Conservation (phyloP, 208 protist species). For the Crithidia sp. region DNA sequence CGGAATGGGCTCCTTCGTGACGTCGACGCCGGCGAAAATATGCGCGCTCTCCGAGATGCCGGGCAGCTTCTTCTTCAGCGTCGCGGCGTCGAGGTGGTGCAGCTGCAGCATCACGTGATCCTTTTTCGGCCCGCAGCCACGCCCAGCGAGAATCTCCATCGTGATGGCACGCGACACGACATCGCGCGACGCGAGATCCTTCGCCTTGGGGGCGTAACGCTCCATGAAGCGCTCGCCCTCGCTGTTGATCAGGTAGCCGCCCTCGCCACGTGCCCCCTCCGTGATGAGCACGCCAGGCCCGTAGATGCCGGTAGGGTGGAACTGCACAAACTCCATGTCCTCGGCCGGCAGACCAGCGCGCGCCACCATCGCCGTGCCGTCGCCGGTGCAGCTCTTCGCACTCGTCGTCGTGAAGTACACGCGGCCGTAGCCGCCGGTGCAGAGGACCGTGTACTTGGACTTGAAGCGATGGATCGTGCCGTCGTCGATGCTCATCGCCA, state of each 20-base stretch:
- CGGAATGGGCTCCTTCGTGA: constrained; percentile 99
- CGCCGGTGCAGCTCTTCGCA: constrained; percentile 99
- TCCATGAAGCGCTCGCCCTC: constrained; percentile 99
- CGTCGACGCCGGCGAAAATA: constrained; percentile 99
- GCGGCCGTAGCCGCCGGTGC: constrained; percentile 98
- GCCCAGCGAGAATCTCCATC: constrained; percentile 97
- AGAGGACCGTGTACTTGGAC: constrained; percentile 97
- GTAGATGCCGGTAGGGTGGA: constrained; percentile 99
- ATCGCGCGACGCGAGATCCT: constrained; percentile 99
- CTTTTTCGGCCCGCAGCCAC: constrained; percentile 94
- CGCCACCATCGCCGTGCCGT: constrained; percentile 98
- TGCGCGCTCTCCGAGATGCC: constrained; percentile 99
- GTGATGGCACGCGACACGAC: constrained; percentile 99
- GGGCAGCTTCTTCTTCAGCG: constrained; percentile 97
- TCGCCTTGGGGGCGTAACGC: constrained; percentile 98
- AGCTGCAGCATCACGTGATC: constrained; percentile 98
- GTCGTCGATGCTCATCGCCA: constrained; percentile 98
- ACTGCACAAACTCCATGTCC: constrained; percentile 99
- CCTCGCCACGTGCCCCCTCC: constrained; percentile 96
- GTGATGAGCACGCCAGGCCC: constrained; percentile 99
- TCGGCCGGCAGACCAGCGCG: constrained; percentile 97
- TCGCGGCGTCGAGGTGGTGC: constrained; percentile 96
- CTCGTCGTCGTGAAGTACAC: constrained; percentile 98
- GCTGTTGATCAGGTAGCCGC: constrained; percentile 98
- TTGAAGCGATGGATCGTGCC: constrained; percentile 98